phyloP scores from a whole-genome alignment of 495 filamentous ascomycete species.

The Daldinia concentrica region DNA sequence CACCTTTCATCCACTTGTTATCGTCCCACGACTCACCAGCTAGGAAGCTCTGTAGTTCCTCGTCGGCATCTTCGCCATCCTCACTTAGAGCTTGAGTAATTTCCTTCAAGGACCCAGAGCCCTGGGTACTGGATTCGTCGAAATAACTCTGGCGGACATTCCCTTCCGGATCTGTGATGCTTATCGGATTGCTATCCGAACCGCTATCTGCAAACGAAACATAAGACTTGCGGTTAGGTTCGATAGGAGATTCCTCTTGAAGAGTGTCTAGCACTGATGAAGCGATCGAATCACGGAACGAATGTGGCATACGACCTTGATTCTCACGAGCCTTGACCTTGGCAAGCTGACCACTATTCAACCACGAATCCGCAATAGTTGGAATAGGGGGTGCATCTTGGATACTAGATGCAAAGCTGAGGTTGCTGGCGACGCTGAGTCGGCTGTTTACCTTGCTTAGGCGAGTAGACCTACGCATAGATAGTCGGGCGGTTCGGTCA shows the following conservation, averaged over 20 bases:
- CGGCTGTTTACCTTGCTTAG: conserved; percentile 91
- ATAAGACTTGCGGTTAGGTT: conserved; percentile 93
- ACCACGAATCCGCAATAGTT: conserved; percentile 94
- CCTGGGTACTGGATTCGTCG: conserved; percentile 80
- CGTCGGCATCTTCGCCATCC: conserved; percentile 88
- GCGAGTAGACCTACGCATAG: conserved; percentile 85
- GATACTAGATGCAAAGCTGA: conserved; percentile 89
- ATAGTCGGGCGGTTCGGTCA: conserved; percentile 90
- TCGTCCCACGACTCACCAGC: conserved; percentile 93
- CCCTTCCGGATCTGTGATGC: conserved; percentile 77
- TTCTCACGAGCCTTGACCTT: conserved; percentile 57
- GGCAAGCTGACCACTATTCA: conserved; percentile 66
- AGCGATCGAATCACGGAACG: conserved; percentile 85
- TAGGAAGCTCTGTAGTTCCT: conserved; percentile 80
- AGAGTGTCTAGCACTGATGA: conserved; percentile 85
- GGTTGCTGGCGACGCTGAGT: conserved; percentile 91
- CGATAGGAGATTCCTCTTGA: conserved; percentile 90
- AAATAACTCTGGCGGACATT: conserved; percentile 79
- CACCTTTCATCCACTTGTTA: conserved; percentile 98
- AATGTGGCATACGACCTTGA: conserved; percentile 52
- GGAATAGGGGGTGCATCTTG: conserved; percentile 91
- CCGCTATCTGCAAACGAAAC: conserved; percentile 88
- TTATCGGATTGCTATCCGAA: conserved; percentile 70
- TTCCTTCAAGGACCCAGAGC: conserved; percentile 61
- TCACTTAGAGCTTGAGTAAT: conserved; percentile 74